These are phyloP conservation scores for Euphorbia lathyris DNA, from an alignment of 345 rosid species.

Conservation along the genomic window DNA sequence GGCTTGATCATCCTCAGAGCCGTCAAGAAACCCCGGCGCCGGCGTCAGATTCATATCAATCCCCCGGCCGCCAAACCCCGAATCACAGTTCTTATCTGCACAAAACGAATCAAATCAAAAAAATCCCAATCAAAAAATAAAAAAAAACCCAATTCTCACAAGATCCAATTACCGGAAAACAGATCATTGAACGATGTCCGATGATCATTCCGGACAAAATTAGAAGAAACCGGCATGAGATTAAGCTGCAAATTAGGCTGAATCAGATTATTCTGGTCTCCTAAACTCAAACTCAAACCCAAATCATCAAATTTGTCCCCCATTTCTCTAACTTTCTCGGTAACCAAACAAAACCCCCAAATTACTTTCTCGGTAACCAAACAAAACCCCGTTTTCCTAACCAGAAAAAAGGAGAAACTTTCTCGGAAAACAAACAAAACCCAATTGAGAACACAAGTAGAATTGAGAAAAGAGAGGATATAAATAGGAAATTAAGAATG, in stretches of 20 bases:
- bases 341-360: background rate
- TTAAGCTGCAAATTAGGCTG: slow-evolving; percentile 40
- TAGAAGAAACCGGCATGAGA: slow-evolving; percentile 40
- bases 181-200: slow-evolving; percentile 43
- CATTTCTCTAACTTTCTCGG: slow-evolving; percentile 22
- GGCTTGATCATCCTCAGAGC: slow-evolving; percentile 48
- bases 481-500: too few relatives aligned
- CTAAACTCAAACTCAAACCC: slow-evolving; percentile 47
- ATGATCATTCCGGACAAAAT: slow-evolving; percentile 30
- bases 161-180: slow-evolving; percentile 14
- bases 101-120: background rate
- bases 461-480: too few relatives aligned
- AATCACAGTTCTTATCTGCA: slow-evolving; percentile 46
- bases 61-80: slow-evolving; percentile 45
- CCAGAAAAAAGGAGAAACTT: background rate
- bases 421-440: background rate
- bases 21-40: slow-evolving; percentile 40
- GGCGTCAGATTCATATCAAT: slow-evolving; percentile 61
- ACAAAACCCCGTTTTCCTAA: too few relatives aligned
- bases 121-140: background rate
- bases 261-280: slow-evolving; percentile 9
- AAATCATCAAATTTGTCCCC: slow-evolving; percentile 55
- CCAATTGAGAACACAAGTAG: background rate
- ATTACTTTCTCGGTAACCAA: too few relatives aligned
- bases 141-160: background rate